Evolutionary conservation across 148 eudicot species (phyloP).

Genomic region (Vaccinium vitisidaea): DNA sequence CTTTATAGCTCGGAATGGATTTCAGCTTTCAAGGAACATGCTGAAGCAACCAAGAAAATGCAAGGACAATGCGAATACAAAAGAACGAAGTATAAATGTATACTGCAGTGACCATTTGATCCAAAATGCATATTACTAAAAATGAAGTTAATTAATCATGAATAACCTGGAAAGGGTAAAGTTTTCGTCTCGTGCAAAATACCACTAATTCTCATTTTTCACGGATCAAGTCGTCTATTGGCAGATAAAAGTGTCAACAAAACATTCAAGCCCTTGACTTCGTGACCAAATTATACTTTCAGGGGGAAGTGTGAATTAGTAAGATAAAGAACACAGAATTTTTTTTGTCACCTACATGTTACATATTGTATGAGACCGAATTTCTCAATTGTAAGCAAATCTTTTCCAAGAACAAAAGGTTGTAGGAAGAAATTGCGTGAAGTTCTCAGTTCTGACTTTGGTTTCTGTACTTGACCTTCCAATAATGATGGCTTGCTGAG

Average conservation of each 20-base stretch:
- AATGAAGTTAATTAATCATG: neutral
- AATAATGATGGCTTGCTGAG: constrained; percentile 64
- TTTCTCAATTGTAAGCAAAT: constrained; percentile 64
- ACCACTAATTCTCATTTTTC: neutral
- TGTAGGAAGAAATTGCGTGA: constrained; percentile 48
- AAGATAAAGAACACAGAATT: constrained; percentile 13
- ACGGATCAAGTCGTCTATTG: neutral
- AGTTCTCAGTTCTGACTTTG: constrained; percentile 28
- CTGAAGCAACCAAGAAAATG: neutral
- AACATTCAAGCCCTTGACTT: neutral
- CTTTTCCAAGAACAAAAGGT: constrained; percentile 64
- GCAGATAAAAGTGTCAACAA: neutral
- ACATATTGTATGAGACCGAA: constrained; percentile 96
- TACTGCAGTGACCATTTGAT: neutral
- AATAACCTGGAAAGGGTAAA: neutral
- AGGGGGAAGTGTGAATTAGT: neutral
- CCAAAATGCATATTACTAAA: neutral
- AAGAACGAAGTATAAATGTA: neutral
- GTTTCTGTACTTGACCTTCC: constrained; percentile 43
- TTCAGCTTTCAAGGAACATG: neutral
- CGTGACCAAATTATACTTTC: neutral
- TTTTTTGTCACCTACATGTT: constrained; percentile 58
- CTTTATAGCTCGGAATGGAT: neutral
- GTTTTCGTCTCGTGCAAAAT: neutral
- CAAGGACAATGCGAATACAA: neutral